Evolutionary conservation across 352 stramenopile genomes (phyloP).

Genomic region (Blastocystis sp.): DNA sequence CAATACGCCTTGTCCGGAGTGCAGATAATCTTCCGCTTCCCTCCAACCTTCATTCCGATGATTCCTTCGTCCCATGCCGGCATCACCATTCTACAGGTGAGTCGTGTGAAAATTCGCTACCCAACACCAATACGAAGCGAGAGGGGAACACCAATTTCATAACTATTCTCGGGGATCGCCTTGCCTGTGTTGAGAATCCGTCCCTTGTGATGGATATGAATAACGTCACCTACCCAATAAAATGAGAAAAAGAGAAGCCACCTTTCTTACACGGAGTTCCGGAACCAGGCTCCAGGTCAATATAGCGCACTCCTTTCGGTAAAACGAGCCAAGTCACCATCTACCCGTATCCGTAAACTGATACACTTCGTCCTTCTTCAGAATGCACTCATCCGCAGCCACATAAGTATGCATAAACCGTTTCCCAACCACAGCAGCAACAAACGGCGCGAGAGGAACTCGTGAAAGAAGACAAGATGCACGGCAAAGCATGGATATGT

Average conservation of each 20-base stretch:
- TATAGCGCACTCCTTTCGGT: slow-evolving; percentile 34
- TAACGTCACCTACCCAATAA: not conserved
- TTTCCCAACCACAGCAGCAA: not conserved
- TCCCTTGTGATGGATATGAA: slow-evolving; percentile 56
- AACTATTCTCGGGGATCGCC: slow-evolving; percentile 47
- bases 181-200: slow-evolving; percentile 49
- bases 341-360: slow-evolving; percentile 35
- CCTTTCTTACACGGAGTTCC: slow-evolving; percentile 33
- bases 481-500: slow-evolving; percentile 12
- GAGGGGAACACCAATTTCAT: slow-evolving; percentile 46
- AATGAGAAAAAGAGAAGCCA: not conserved
- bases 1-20: slow-evolving; percentile 53
- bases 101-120: not conserved
- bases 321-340: not conserved
- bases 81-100: slow-evolving; percentile 41
- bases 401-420: not conserved
- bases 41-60: slow-evolving; percentile 52
- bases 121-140: slow-evolving; percentile 47
- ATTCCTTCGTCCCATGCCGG: slow-evolving; percentile 55
- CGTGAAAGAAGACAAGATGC: not conserved
- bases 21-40: slow-evolving; percentile 53
- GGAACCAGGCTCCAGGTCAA: slow-evolving; percentile 26
- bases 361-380: slow-evolving; percentile 50
- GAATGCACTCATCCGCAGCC: slow-evolving; percentile 5
- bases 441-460: not conserved